Evolutionary conservation across 2,329 filamentous ascomycete genomes (phyloP), one percentile per base, ranked within the genome.

Genomic region (Colletotrichum lini): DNA sequence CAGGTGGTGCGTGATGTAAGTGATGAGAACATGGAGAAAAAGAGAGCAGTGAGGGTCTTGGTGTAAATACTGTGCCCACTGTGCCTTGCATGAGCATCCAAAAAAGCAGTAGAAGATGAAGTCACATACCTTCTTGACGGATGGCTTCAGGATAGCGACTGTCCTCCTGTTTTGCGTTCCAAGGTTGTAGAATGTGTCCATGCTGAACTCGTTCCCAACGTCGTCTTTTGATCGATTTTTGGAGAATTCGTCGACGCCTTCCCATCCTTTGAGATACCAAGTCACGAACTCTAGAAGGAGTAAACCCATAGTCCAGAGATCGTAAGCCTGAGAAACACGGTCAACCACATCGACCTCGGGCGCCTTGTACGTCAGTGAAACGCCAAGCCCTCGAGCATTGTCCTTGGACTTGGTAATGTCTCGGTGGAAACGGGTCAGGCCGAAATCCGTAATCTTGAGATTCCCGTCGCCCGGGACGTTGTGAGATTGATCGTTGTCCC

Each of bases 221-320:
- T 35, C 9, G 16, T n/a, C 16, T 6, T 53, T 16, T 4, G 16
- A 26, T 9, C 50, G 50, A 4, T 53, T 9, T 9, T 2, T 9
- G 26, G 50, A 35, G 26, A 53, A 53, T 5, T n/a, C 4, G n/a
- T 53, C 50, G 0, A 53, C 26, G 7, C 50, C 50, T 2, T 53
- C 7, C 50, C 54, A 57, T 2, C 54, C 54, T 16, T 57, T 4
- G 18, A 57, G 54, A 16, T 57, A 57, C 54, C 54, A 57, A 18
- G 54, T 57, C 6, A 57, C 54, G 16, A 57, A 57, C 35, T 57
- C 54, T 8, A 57, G 35, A 9, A 57, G 23, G n/a, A 57, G 54
- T 12, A 18, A 42, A 4, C 54, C 54, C 30, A 57, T 8, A 42
- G 54, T 57, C 54, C 54, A 57, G 12, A 57, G n/a, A 7, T 57